A percentile compares a stretch with the other conserved stretches of the same genome.
These are phyloP conservation scores for Ophiostoma ips DNA, from an alignment of 2,329 filamentous ascomycete genomes.

Conservation along the genomic window DNA sequence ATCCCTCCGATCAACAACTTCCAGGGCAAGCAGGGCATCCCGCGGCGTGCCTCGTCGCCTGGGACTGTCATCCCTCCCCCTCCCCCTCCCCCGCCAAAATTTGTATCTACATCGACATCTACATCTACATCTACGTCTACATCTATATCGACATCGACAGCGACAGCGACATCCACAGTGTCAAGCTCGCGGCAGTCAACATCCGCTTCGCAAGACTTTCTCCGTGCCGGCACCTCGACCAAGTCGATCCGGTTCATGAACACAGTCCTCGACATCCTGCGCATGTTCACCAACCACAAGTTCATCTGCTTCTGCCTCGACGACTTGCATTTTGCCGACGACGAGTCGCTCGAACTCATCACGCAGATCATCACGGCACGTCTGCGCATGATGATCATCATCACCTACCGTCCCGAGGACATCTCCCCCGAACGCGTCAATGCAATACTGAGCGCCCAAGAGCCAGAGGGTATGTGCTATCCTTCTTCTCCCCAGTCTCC, in stretches of 20 bases:
- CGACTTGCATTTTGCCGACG: constrained; percentile 81
- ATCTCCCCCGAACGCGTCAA: constrained; percentile 41
- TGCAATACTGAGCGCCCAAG: constrained; percentile 38
- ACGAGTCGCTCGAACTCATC: constrained; percentile 74
- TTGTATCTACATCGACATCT: neutral
- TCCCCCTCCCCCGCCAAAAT: too few species aligned
- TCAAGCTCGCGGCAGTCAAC: constrained; percentile 26
- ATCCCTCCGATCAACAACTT: constrained; percentile 20
- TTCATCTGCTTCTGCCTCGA: constrained; percentile 82
- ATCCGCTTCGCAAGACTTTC: constrained; percentile 44
- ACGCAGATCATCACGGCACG: constrained; percentile 64
- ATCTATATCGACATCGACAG: neutral
- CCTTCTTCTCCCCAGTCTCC: too few species aligned
- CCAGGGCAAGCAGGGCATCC: constrained; percentile 17
- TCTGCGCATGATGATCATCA: constrained; percentile 67
- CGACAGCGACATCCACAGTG: constrained; percentile 32
- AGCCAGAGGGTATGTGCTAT: constrained; percentile 32
- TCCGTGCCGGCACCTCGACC: constrained; percentile 42
- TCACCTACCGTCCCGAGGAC: constrained; percentile 62
- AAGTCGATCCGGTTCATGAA: constrained; percentile 68
- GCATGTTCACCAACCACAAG: constrained; percentile 68
- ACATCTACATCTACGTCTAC: neutral
- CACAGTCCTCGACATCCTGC: constrained; percentile 73
- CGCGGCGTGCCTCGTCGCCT: constrained; percentile 24
- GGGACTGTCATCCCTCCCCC: constrained; percentile 14